Base-by-base conservation (phyloP, 352 stramenopile species). In the Lagenidium sp. region DNA sequence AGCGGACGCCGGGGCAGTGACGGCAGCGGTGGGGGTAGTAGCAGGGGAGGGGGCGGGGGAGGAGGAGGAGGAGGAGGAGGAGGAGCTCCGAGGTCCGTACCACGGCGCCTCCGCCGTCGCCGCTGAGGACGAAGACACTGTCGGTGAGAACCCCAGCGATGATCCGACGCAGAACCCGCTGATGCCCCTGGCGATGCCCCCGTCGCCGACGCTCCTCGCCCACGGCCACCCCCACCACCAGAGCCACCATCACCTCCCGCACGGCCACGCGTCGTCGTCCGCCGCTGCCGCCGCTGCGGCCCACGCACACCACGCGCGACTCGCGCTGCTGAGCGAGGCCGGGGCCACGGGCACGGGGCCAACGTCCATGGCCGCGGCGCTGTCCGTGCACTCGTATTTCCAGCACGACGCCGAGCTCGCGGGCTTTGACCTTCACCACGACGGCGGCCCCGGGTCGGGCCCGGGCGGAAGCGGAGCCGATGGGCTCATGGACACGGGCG, bases 161-260 rank as follows among this genome's bases (percentile, higher is more conserved):
- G 41, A 18, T 7, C 19, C 28, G 19, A 19, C 41, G 21, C 42
- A 49, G 15, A 28, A 18, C n/a, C 4, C 52, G 37, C 44, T 60
- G 23, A 7, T 61, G 46, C 53, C 53, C 19, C 38, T 61, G 23
- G 38, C 46, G 7, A 48, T 61, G 47, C 53, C 53, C 20, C 35
- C 53, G 37, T 61, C 53, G 28, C 53, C 53, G 5, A 39, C 53
- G 30, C 42, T 56, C 19, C 30, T 18, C 32, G 37, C 45, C 0
- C 34, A 50, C 24, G 44, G 25, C 3, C 44, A 44, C 15, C 35
- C 18, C n/a, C 34, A 37, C 19, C 25, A 20, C 41, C 13, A 6
- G 6, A 16, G 6, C 26, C 5, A 7, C 34, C 22, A 22, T 22
- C 34, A 44, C 31, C 22, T 34, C 21, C 12, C 32, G 16, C 29